Conservation (phyloP, 805 yeast species). For the Ogataea wickerhamii region DNA sequence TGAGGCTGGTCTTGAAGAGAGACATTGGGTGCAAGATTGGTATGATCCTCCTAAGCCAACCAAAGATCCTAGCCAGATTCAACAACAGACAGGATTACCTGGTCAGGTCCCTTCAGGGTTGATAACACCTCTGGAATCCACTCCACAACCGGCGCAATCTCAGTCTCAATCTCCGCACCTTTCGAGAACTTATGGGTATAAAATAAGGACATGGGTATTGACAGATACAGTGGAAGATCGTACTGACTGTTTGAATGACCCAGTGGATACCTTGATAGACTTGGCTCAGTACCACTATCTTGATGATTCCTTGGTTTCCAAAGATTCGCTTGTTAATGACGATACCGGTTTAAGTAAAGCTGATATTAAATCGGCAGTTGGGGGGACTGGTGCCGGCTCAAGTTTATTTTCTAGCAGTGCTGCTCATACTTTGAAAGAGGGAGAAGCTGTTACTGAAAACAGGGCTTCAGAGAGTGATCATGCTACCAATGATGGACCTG, state of each 20-base stretch:
- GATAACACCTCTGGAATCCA: constrained; percentile 22
- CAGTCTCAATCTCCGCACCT: constrained; percentile 29
- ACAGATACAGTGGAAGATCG: constrained; percentile 9
- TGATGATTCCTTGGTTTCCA: constrained; percentile 9
- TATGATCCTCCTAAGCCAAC: constrained; percentile 30
- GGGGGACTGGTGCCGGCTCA: constrained; percentile 33
- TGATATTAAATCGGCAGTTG: constrained; percentile 41
- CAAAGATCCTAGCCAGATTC: constrained; percentile 9
- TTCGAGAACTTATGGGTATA: constrained; percentile 28
- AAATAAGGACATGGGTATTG: constrained; percentile 33
- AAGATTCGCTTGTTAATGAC: constrained; percentile 8
- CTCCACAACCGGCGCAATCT: constrained; percentile 25
- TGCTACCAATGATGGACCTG: no score
- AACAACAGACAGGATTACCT: constrained; percentile 8
- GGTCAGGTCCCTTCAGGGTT: constrained; percentile 19
- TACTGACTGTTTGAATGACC: constrained; percentile 30
- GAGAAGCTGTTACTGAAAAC: constrained; percentile 1
- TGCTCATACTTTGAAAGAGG: constrained; percentile 23
- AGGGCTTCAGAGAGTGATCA: no score
- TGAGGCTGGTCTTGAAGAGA: constrained; percentile 20
- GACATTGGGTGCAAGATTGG: constrained; percentile 33
- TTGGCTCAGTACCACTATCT: constrained; percentile 34
- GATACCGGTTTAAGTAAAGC: constrained; percentile 33
- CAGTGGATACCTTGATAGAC: constrained; percentile 34
- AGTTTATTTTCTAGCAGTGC: constrained; percentile 31